A percentile compares a stretch with the other conserved stretches of the same genome.
Evolutionary conservation across 345 rosid genomes (phyloP).

Genomic region (Theobroma cacao): DNA sequence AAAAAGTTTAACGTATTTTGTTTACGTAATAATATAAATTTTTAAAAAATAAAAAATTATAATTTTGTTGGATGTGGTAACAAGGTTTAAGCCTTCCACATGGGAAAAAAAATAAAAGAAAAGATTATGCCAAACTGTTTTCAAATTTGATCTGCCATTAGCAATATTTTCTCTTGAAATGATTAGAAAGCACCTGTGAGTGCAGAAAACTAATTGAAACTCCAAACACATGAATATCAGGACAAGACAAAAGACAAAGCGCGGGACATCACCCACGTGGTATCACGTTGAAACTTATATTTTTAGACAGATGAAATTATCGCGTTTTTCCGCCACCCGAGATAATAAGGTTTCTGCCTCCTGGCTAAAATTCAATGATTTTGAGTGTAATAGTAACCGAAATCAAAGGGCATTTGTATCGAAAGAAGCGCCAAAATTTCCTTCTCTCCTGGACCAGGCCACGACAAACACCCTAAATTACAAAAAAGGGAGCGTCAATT

Average conservation of each 20-base stretch:
- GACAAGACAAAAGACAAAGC: background rate
- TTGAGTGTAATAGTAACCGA: background rate
- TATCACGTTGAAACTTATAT: slow-evolving; percentile 3
- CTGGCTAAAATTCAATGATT: background rate
- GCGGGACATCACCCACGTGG: slow-evolving; percentile 27
- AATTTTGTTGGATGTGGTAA: too few relatives aligned
- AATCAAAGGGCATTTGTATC: slow-evolving; percentile 18
- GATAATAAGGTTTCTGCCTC: background rate
- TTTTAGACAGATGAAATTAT: background rate
- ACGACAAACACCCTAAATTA: background rate
- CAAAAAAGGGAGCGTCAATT: background rate
- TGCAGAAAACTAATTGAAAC: too few relatives aligned
- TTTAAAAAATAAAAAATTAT: too few relatives aligned
- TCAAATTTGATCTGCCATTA: too few relatives aligned
- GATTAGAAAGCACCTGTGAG: too few relatives aligned
- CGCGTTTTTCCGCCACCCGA: slow-evolving; percentile 14
- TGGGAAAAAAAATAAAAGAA: too few relatives aligned
- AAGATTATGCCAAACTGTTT: too few relatives aligned
- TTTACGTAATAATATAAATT: too few relatives aligned
- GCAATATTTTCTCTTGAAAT: background rate
- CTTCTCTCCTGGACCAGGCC: slow-evolving; percentile 15
- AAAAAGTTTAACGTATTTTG: too few relatives aligned
- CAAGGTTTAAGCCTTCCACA: background rate
- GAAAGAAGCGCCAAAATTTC: slow-evolving; percentile 37
- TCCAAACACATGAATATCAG: background rate